Evolutionary conservation across 176 grass and related monocot species (phyloP).

Genomic region (Musa itinerans): DNA sequence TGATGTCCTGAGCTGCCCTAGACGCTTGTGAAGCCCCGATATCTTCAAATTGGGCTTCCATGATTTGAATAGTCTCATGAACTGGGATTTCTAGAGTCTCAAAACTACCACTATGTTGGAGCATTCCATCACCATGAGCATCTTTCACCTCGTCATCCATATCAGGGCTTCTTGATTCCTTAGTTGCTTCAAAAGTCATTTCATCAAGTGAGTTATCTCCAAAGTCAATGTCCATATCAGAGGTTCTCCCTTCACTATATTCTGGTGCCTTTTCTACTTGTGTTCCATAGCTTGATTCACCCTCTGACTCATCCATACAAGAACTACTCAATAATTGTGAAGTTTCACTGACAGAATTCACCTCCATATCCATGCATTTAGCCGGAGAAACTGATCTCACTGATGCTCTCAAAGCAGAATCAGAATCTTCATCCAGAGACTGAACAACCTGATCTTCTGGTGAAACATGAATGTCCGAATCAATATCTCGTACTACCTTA

Average conservation of each 20-base stretch:
- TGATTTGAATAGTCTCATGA: neutral
- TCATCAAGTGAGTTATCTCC: constrained; percentile 17
- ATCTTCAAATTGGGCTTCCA: constrained; percentile 38
- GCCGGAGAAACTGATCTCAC: neutral
- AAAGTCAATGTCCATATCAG: neutral
- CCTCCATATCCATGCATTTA: neutral
- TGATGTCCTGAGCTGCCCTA: constrained; percentile 50
- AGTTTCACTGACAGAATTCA: neutral
- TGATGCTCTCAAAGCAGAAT: neutral
- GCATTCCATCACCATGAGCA: constrained; percentile 10
- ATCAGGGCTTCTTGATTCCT: constrained; percentile 17
- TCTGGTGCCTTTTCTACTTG: neutral
- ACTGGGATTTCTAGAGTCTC: neutral
- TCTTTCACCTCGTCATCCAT: constrained; percentile 16
- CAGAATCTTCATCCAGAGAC: neutral
- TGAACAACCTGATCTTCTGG: neutral
- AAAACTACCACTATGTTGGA: neutral
- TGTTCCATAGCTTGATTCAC: neutral
- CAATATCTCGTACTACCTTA: neutral
- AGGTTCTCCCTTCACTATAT: neutral
- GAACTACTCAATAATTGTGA: neutral
- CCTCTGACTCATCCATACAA: neutral
- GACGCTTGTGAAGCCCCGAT: constrained; percentile 45
- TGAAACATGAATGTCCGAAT: neutral
- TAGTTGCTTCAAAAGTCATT: neutral